Percentiles rank a stretch among this genome's conserved stretches.
These are phyloP conservation scores for Aureobasidium sp. DNA, from an alignment of 2,329 filamentous ascomycete species.

Conservation along the genomic window DNA sequence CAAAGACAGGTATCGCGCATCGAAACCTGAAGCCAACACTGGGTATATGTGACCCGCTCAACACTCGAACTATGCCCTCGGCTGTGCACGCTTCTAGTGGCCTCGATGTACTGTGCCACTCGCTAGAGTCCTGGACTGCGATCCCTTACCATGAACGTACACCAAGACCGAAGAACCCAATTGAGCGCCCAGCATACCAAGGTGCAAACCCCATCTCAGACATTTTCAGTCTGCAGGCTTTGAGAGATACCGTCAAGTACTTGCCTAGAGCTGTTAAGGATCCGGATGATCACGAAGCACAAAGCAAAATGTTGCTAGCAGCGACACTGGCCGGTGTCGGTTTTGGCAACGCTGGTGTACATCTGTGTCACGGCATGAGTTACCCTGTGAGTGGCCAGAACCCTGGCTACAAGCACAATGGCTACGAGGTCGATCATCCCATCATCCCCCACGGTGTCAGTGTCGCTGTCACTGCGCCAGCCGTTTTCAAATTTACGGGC, in stretches of 20 bases:
- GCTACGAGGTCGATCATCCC: conserved; percentile 69
- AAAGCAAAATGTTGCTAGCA: conserved; percentile 90
- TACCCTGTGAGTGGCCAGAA: conserved; percentile 97
- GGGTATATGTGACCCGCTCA: conserved; percentile 78
- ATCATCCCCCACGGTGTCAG: conserved; percentile 96
- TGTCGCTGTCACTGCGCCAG: conserved; percentile 86
- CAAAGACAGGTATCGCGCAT: conserved; percentile 94
- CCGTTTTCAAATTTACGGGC: conserved; percentile 89
- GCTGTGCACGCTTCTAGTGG: conserved; percentile 89
- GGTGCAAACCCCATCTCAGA: conserved; percentile 97
- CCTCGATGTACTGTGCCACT: conserved; percentile 90
- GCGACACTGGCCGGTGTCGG: conserved; percentile 91
- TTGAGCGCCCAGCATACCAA: conserved; percentile 88
- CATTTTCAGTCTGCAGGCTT: conserved; percentile 85
- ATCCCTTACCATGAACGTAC: conserved; percentile 86
- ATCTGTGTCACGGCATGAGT: conserved; percentile 86
- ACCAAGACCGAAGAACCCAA: conserved; percentile 80
- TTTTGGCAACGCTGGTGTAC: conserved; percentile 95
- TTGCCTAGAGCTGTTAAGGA: conserved; percentile 80
- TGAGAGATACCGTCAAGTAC: conserved; percentile 81
- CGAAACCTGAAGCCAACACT: conserved; percentile 91
- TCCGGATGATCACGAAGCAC: conserved; percentile 85
- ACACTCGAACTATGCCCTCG: conserved; percentile 92
- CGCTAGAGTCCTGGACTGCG: conserved; percentile 93
- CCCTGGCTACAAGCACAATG: conserved; percentile 76